Conservation (phyloP, 345 rosid genomes). For the Salix caprea region DNA sequence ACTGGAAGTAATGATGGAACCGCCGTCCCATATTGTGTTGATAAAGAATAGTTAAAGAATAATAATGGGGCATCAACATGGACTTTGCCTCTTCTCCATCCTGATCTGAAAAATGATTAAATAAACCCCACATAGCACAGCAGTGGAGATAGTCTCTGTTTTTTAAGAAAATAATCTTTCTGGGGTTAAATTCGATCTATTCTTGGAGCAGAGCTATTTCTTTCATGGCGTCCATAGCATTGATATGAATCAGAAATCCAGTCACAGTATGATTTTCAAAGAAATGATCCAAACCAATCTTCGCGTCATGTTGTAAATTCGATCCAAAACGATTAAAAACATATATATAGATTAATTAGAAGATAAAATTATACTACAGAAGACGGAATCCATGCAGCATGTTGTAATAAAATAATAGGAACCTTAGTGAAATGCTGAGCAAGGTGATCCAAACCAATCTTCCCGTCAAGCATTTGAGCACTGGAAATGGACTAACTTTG, state of each 20-base stretch:
- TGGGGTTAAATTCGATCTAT: background rate
- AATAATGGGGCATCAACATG: background rate
- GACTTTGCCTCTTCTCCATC: background rate
- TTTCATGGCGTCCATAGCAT: background rate
- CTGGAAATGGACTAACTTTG: background rate
- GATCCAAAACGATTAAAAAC: too few relatives aligned
- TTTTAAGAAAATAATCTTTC: background rate
- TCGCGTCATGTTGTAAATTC: too few relatives aligned
- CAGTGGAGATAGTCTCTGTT: background rate
- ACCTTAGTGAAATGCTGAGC: background rate
- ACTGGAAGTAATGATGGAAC: conserved; percentile 1
- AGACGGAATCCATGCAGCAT: background rate
- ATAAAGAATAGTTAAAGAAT: background rate
- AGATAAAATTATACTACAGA: background rate
- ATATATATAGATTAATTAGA: too few relatives aligned
- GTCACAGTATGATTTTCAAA: background rate
- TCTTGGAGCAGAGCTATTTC: background rate
- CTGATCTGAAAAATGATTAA: background rate
- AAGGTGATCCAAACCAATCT: background rate
- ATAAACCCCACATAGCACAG: too few relatives aligned
- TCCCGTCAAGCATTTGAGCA: background rate
- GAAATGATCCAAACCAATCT: background rate
- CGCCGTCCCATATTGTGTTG: background rate
- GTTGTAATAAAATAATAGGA: background rate
- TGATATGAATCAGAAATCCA: background rate